Conservation (phyloP, 306 rosid genomes). For the Chamaecrista fasciculata region DNA sequence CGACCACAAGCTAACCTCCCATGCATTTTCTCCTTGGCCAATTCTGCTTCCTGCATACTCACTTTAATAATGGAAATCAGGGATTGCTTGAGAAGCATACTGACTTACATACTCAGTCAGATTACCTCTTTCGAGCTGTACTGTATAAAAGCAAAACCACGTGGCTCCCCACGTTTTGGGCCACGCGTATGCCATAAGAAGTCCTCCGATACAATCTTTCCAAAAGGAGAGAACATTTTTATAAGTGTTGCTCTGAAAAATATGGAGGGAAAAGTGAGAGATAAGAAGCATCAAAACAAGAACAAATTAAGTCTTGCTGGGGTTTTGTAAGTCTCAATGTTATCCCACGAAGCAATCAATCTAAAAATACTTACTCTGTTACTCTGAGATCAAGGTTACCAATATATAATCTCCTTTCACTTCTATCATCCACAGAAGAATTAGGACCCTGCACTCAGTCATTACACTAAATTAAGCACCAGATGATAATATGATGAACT, state of each 20-base stretch:
- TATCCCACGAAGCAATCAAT: neutral
- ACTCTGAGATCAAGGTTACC: constrained; percentile 91
- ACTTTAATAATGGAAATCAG: constrained; percentile 87
- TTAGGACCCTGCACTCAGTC: constrained; percentile 58
- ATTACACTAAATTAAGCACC: constrained; percentile 3
- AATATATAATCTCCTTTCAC: constrained; percentile 71
- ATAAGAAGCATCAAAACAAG: constrained; percentile 24
- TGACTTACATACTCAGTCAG: constrained; percentile 21
- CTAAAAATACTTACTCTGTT: constrained; percentile 70
- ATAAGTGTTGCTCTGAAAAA: constrained; percentile 74
- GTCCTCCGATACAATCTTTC: constrained; percentile 81
- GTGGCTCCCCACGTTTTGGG: constrained; percentile 83
- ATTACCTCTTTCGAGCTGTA: constrained; percentile 77
- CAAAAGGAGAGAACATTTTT: constrained; percentile 86
- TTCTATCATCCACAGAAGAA: constrained; percentile 56
- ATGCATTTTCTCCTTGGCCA: constrained; percentile 98
- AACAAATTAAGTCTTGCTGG: neutral
- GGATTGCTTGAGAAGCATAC: constrained; percentile 35
- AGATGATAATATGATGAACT: constrained; percentile 15
- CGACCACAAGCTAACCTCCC: constrained; percentile 87
- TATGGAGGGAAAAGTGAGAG: neutral
- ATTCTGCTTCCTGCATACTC: constrained; percentile 96
- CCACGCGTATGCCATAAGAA: constrained; percentile 91
- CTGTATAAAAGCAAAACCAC: constrained; percentile 87
- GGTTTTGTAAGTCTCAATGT: neutral